These are phyloP conservation scores for Helotiales sp. DNA, from an alignment of 2,329 filamentous ascomycete genomes.

Conservation along the genomic window DNA sequence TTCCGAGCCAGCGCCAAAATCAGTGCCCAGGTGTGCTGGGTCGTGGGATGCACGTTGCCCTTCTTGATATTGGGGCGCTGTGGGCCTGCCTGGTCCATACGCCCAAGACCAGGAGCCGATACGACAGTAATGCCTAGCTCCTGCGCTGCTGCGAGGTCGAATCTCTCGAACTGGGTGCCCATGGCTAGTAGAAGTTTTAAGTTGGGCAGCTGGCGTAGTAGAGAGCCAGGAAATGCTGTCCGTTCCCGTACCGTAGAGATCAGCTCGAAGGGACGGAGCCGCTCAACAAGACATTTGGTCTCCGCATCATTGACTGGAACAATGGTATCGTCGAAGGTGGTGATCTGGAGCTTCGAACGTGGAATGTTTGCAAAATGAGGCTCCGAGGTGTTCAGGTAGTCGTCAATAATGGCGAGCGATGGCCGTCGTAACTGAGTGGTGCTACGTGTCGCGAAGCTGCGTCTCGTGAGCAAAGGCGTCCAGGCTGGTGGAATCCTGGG, in stretches of 20 bases:
- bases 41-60: constrained; percentile 54
- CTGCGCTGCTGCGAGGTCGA: constrained; percentile 64
- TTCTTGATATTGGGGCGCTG: constrained; percentile 31
- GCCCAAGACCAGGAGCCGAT: no score
- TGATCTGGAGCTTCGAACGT: constrained; percentile 55
- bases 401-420: constrained; percentile 76
- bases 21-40: constrained; percentile 67
- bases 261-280: constrained; percentile 68
- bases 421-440: no score
- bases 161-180: constrained; percentile 64
- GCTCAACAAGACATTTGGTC: constrained; percentile 57
- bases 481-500: no score
- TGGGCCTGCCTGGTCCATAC: no score
- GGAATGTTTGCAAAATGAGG: constrained; percentile 59
- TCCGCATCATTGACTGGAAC: constrained; percentile 61
- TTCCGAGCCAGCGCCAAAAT: constrained; percentile 70
- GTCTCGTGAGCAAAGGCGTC: no score
- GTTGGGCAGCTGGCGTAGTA: constrained; percentile 69
- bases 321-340: constrained; percentile 69
- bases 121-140: constrained; percentile 61
- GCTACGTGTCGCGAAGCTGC: no score
- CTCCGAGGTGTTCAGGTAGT: constrained; percentile 67
- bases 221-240: constrained; percentile 68
- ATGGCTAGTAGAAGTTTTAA: constrained; percentile 76
- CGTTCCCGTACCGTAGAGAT: constrained; percentile 83